Percentiles rank a stretch among this genome's conserved stretches.
These are phyloP conservation scores for Westerdykella sp. DNA, from an alignment of 2,329 filamentous ascomycete genomes.

Conservation along the genomic window DNA sequence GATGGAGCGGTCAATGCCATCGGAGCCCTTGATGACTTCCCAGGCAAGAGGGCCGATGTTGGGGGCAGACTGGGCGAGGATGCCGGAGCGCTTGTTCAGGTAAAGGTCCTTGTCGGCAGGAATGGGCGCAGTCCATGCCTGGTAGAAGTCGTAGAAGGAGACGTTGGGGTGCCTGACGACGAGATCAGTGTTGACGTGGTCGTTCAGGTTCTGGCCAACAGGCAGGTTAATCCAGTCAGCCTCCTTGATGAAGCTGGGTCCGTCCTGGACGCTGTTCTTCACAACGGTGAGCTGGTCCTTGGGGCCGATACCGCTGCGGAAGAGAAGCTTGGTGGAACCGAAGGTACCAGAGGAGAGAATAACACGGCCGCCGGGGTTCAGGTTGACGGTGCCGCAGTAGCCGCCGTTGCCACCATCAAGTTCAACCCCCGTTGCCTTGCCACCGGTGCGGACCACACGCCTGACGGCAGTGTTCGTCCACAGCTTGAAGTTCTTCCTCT, in stretches of 20 bases:
- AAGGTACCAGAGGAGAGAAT: conserved; percentile 64
- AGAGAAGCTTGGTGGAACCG: conserved; percentile 62
- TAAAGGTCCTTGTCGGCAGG: conserved; percentile 37
- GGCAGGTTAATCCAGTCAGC: conserved; percentile 48
- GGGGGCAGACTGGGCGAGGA: conserved; percentile 58
- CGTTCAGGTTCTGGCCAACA: conserved; percentile 47
- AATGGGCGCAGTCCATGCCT: conserved; percentile 48
- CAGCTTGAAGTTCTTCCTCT: conserved; percentile 59
- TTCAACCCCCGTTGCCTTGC: conserved; percentile 61
- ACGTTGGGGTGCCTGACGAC: conserved; percentile 48
- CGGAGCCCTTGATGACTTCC: conserved; percentile 51
- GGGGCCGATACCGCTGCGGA: conserved; percentile 65
- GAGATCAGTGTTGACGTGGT: conserved; percentile 53
- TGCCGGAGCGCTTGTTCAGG: conserved; percentile 48
- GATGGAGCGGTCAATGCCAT: conserved; percentile 57
- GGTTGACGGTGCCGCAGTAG: conserved; percentile 53
- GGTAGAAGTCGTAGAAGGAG: conserved; percentile 60
- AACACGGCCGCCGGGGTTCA: conserved; percentile 57
- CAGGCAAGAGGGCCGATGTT: conserved; percentile 60
- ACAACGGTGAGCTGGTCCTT: conserved; percentile 43
- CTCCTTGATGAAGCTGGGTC: conserved; percentile 39
- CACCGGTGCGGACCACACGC: conserved; percentile 58
- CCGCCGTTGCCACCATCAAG: conserved; percentile 59
- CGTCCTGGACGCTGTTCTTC: conserved; percentile 39
- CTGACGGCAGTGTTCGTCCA: conserved; percentile 62